These are phyloP conservation scores for Rutstroemia sp. DNA, from an alignment of 2,329 filamentous ascomycete species.

Conservation along the genomic window DNA sequence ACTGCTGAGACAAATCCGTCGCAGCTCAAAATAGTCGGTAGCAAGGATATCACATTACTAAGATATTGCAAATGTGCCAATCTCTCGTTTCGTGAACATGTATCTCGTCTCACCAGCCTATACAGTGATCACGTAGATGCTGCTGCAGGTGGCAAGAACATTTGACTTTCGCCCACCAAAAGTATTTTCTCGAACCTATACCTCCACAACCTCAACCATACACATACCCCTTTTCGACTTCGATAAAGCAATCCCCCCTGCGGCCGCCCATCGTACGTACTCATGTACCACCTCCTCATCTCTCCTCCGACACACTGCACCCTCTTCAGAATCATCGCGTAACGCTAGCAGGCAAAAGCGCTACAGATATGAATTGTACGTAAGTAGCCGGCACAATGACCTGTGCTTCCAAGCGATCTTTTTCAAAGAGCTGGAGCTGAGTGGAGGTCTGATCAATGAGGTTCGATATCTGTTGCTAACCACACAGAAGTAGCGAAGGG, in stretches of 20 bases:
- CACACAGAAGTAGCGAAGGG: conserved; percentile 6
- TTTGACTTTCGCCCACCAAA: conserved; percentile 1
- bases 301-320: neutral
- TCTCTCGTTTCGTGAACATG: neutral
- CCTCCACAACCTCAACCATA: neutral
- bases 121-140: neutral
- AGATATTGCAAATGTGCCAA: conserved; percentile 2
- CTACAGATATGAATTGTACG: neutral
- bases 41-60: neutral
- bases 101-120: neutral
- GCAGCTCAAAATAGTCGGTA: neutral
- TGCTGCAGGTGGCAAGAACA: neutral
- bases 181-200: neutral
- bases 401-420: no score
- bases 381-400: no score
- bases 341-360: conserved; percentile 1
- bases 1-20: no score
- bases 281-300: conserved; percentile 6
- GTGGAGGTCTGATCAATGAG: conserved; percentile 9
- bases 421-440: no score
- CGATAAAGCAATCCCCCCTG: conserved; percentile 3
- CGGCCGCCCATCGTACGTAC: conserved; percentile 4
- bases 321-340: neutral
- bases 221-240: neutral
- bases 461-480: conserved; percentile 7